Conservation (phyloP, 129 eudicot genomes). For the Glebionis coronaria region DNA sequence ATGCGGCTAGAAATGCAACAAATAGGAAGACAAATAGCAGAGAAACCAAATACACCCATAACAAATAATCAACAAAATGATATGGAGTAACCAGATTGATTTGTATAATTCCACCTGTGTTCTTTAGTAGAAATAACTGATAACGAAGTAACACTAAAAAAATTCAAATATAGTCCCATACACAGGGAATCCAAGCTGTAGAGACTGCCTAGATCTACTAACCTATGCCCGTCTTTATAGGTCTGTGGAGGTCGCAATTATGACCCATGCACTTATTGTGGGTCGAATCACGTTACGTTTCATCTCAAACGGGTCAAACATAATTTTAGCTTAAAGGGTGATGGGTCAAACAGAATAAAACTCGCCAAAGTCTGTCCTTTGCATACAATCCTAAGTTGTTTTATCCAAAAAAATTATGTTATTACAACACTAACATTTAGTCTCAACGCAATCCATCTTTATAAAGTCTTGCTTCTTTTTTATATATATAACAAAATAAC, state of each 20-base stretch:
- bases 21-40: neutral
- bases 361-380: neutral
- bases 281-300: neutral
- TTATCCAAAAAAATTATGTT: neutral
- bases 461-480: too few relatives aligned
- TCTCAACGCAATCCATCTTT: neutral
- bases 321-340: neutral
- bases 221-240: neutral
- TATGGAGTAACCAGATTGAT: neutral
- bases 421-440: neutral
- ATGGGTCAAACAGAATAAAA: neutral
- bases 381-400: neutral
- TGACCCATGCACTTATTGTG: neutral
- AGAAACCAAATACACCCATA: neutral
- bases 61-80: neutral
- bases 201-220: neutral
- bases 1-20: neutral
- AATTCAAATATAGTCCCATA: neutral
- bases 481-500: too few relatives aligned
- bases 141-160: neutral
- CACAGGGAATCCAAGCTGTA: neutral
- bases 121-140: neutral
- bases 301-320: conserved; percentile 5
- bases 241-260: neutral
- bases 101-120: neutral